Conservation (phyloP, 2,329 filamentous ascomycete genomes). For the Penicillium olsonii region DNA sequence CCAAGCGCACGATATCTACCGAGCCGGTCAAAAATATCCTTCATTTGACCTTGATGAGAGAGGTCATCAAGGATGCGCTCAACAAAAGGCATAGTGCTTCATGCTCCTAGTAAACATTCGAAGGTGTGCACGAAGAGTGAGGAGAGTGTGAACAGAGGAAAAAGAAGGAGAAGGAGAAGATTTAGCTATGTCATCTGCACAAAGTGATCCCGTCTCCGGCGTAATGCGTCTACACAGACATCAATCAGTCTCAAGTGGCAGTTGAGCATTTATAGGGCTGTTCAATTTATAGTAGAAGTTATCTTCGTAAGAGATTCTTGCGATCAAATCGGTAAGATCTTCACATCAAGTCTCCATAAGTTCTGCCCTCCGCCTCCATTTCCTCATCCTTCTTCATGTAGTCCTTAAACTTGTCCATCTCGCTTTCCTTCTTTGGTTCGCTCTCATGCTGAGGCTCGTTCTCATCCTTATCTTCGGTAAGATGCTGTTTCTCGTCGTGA, state of each 20-base stretch:
- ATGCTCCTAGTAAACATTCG: too few relatives aligned
- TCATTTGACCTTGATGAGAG: not conserved
- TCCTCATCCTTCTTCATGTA: not conserved
- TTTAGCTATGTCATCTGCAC: too few relatives aligned
- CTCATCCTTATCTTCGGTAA: not conserved
- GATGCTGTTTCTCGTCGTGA: not conserved
- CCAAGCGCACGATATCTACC: not conserved
- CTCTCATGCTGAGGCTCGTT: not conserved
- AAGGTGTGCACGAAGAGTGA: too few relatives aligned
- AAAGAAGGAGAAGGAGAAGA: too few relatives aligned
- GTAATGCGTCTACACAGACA: too few relatives aligned
- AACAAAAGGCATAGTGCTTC: too few relatives aligned
- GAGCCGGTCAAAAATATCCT: too few relatives aligned
- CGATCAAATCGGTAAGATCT: not conserved
- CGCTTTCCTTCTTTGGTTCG: not conserved
- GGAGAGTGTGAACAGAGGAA: too few relatives aligned
- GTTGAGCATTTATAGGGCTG: too few relatives aligned
- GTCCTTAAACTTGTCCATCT: constrained; percentile 2
- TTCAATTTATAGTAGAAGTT: not conserved
- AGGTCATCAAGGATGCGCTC: not conserved
- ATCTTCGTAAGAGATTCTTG: not conserved
- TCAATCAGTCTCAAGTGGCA: too few relatives aligned
- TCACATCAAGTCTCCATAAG: not conserved
- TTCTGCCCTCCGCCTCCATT: not conserved
- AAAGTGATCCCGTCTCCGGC: too few relatives aligned